phyloP scores from a whole-genome alignment of 805 yeast genomes.

The Starmerella bacillaris region DNA sequence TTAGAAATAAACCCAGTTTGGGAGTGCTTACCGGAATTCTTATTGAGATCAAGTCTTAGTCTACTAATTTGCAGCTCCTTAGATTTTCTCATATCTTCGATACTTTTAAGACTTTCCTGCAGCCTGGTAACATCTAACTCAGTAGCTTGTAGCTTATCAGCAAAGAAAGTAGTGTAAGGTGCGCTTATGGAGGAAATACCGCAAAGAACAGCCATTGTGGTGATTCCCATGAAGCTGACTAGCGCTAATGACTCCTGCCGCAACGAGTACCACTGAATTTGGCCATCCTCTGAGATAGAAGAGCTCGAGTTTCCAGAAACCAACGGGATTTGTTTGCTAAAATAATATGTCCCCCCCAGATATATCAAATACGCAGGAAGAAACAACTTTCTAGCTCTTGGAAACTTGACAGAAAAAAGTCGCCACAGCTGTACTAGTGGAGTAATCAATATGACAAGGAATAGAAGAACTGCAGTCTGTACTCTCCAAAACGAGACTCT shows the following conservation, averaged over 20 bases:
- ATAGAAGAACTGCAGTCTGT: conserved; percentile 17
- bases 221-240: conserved; percentile 26
- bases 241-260: conserved; percentile 21
- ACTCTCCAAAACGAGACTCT: conserved; percentile 14
- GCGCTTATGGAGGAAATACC: conserved; percentile 28
- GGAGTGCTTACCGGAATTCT: neutral
- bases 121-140: conserved; percentile 21
- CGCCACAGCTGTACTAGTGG: conserved; percentile 14
- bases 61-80: conserved; percentile 18
- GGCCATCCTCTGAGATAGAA: neutral
- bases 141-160: conserved; percentile 16
- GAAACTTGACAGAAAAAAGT: conserved; percentile 3
- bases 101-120: conserved; percentile 19
- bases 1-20: conserved; percentile 7
- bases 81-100: conserved; percentile 18
- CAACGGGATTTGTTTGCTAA: neutral
- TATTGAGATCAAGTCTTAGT: conserved; percentile 16
- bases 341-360: conserved; percentile 15
- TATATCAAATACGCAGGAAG: conserved; percentile 19
- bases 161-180: conserved; percentile 24
- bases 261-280: conserved; percentile 12
- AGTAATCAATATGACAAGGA: conserved; percentile 10
- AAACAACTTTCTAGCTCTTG: conserved; percentile 14
- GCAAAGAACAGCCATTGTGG: conserved; percentile 26
- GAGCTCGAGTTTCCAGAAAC: conserved; percentile 1